Evolutionary conservation across 805 yeast species (phyloP), one percentile per base, ranked within the genome.

Genomic region (Barnettozyma vustinii): DNA sequence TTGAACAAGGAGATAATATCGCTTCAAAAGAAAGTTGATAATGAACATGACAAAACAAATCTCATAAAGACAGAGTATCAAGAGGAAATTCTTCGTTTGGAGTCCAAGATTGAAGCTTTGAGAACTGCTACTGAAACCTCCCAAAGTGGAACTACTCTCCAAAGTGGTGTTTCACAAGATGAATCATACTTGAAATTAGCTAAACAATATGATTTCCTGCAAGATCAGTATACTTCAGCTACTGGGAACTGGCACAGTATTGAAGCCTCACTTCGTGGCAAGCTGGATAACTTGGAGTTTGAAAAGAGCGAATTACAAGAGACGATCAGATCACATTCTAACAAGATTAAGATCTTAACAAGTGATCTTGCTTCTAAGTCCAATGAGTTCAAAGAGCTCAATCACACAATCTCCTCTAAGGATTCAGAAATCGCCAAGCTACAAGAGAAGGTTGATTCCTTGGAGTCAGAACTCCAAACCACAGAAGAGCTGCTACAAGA

Each of bases 201-300:
- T 8, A 69, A 72, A 32, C 75, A 77, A 37, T 81, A 83, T 54
- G 79, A 76, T 40, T 67, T 75, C 15, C 60, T 87, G 19, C 90
- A 85, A 58, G 69, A 78, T 2, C 94, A 90, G 62, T 84, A 87
- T 55, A 76, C 86, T 8, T 75, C 82, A 15, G 85, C 92, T 0
- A 84, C 84, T 49, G 88, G 83, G 53, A 87, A 84, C 62, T 88
- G 96, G 96, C 83, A 84, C 49, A 70, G 81, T 18, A 81, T 89
- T 40, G 97, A 94, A 64, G 76, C 84, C 37, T 72, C 80, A 3
- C 71, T 89, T 51, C 69, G 74, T 52, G 63, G 67, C 9, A 77
- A 76, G 49, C 71, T 83, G 18, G 62, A 76, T 5, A 49, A 56
- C 15, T 54, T 75, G n/a, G 76, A 77, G 50, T 61, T 59, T 43